Conservation (phyloP, 1,284 basidiomycete species). For the Sparassis latifolia region DNA sequence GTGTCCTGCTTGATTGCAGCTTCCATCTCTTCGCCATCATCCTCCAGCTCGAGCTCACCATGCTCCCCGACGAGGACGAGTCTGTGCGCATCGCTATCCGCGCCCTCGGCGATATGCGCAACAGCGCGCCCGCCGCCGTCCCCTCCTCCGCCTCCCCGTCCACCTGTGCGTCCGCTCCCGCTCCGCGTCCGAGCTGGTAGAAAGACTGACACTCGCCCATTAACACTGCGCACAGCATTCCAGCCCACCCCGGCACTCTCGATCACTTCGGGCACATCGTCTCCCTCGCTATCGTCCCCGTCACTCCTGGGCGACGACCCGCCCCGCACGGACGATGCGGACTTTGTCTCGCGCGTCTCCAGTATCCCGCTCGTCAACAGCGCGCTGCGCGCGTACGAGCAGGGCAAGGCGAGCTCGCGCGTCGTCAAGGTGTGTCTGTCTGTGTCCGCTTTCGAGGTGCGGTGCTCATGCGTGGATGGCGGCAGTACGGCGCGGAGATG, state of each 20-base stretch:
- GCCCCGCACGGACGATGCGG: conserved; percentile 20
- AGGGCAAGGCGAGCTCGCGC: conserved; percentile 70
- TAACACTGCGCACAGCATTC: conserved; percentile 18
- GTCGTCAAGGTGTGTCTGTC: conserved; percentile 59
- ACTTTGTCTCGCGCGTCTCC: conserved; percentile 46
- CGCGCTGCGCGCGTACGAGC: conserved; percentile 68
- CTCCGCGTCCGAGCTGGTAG: not conserved
- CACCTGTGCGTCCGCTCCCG: conserved; percentile 21
- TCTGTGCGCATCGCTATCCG: conserved; percentile 61
- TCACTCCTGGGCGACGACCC: conserved; percentile 16
- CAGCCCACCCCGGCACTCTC: conserved; percentile 32
- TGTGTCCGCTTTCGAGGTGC: not conserved
- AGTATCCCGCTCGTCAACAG: conserved; percentile 56
- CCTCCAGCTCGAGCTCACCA: conserved; percentile 7
- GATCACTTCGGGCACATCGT: conserved; percentile 25
- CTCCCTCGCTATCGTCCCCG: conserved; percentile 26
- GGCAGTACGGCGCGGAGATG: conserved; percentile 81
- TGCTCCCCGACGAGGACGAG: conserved; percentile 39
- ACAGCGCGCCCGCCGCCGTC: conserved; percentile 28
- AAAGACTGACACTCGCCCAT: conserved; percentile 3
- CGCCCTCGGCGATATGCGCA: conserved; percentile 66
- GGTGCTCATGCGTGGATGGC: not conserved
- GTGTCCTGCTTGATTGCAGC: no score
- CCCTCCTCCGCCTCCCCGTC: conserved; percentile 23
- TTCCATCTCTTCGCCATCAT: not conserved